Base-by-base conservation (phyloP, 192 early-diverging fungal species). In the Phlyctochytrium planicorne region DNA sequence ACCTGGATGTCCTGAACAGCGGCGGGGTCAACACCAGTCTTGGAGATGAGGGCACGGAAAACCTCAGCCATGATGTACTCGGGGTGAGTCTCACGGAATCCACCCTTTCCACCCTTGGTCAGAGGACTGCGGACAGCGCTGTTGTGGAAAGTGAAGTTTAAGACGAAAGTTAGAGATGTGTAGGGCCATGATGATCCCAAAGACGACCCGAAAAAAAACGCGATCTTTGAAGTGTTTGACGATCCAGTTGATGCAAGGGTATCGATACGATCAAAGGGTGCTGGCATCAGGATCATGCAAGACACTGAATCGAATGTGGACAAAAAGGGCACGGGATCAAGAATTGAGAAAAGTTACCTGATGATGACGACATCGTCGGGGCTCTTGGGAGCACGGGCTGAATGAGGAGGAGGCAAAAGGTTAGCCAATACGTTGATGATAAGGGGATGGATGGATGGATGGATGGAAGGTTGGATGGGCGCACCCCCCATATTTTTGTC, bases 301-400 rank as follows among this genome's bases (percentile, higher is more conserved):
- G n/a, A n/a, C n/a, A n/a, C n/a, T n/a, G n/a, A n/a, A n/a, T n/a
- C n/a, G n/a, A n/a, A n/a, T n/a, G n/a, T n/a, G n/a, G n/a, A n/a
- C n/a, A n/a, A n/a, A n/a, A n/a, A n/a, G n/a, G n/a, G n/a, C n/a
- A n/a, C n/a, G n/a, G n/a, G n/a, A n/a, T n/a, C n/a, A n/a, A 47
- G 40, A 47, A 20, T 14, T 14, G 20, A 20, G 40, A 47, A 20
- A 20, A 56, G 50, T 60, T 31, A 66, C 66, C 88, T 79, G 63
- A 96, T 91, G 62, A 98, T 94, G 20, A 98, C 94, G 2, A 98
- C 87, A 75, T 98, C 95, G 65, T 98, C 92, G 55, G 90, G 90
- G 64, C 77, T 83, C 84, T 94, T 90, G 14, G 78, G 76, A 2
- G 71, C 73, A 17, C 73, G 62, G 66, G 78, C 81, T 79, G 59